Evolutionary conservation across 176 grass and related monocot species (phyloP).

Genomic region (Aechmea fasciata): DNA sequence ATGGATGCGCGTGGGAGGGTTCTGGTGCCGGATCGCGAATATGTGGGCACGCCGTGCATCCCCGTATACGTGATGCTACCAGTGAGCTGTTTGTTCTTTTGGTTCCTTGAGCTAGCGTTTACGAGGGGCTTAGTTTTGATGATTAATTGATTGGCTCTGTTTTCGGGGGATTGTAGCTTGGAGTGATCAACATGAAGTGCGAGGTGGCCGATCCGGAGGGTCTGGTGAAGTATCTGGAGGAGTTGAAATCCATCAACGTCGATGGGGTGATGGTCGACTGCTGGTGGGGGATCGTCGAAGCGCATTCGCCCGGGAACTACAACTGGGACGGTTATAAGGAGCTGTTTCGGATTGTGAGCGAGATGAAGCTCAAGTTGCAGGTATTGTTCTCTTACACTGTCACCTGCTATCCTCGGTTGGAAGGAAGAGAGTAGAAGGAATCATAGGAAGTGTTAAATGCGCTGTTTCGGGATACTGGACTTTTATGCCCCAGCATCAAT

Average conservation of each 20-base stretch:
- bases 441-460: background rate
- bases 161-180: conserved; percentile 29
- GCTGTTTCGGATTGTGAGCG: conserved; percentile 59
- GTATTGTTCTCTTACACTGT: conserved; percentile 20
- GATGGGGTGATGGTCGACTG: conserved; percentile 91
- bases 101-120: background rate
- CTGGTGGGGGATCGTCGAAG: conserved; percentile 90
- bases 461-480: too few species aligned
- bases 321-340: conserved; percentile 69
- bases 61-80: conserved; percentile 84
- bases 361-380: conserved; percentile 80
- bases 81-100: conserved; percentile 22
- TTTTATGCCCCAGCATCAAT: too few species aligned
- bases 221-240: conserved; percentile 45
- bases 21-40: conserved; percentile 51
- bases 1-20: background rate
- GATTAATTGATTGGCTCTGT: background rate
- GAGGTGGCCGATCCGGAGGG: conserved; percentile 51
- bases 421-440: background rate
- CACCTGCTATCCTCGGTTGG: background rate
- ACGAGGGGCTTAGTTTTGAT: background rate
- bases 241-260: conserved; percentile 55
- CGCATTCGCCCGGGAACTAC: conserved; percentile 46
- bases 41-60: conserved; percentile 63
- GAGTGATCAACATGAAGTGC: conserved; percentile 36